A percentile compares a stretch with the other conserved stretches of the same genome.
These are phyloP conservation scores for Saposhnikovia divaricata DNA, from an alignment of 129 eudicot species.

Conservation along the genomic window DNA sequence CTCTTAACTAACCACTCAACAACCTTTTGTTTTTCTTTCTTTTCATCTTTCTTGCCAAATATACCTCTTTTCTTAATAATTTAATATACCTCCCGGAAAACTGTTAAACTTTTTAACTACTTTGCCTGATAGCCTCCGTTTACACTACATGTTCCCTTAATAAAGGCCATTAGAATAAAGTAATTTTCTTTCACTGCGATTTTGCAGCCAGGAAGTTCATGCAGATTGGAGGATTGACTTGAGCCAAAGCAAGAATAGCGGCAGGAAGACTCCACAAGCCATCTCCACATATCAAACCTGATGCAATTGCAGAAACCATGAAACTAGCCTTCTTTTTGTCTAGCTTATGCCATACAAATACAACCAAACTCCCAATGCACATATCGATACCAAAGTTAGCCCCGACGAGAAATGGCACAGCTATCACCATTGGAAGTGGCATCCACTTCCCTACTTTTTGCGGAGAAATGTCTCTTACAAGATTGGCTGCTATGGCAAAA, in stretches of 20 bases:
- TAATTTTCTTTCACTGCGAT: neutral
- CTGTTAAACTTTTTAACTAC: neutral
- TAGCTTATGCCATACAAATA: conserved; percentile 16
- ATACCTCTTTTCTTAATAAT: neutral
- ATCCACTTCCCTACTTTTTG: conserved; percentile 19
- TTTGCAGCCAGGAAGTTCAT: conserved; percentile 18
- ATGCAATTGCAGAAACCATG: conserved; percentile 31
- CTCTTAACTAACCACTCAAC: neutral
- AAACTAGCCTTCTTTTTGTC: conserved; percentile 14
- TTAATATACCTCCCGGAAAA: neutral
- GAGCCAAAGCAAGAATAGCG: conserved; percentile 23
- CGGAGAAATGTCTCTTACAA: conserved; percentile 15
- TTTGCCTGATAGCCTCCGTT: neutral
- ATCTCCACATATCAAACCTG: conserved; percentile 29
- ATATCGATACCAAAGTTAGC: conserved; percentile 32
- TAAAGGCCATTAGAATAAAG: neutral
- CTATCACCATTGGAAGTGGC: conserved; percentile 34
- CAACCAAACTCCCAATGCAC: conserved; percentile 28
- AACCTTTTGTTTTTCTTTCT: neutral
- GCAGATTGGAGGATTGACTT: conserved; percentile 27
- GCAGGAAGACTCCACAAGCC: conserved; percentile 30
- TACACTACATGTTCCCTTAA: neutral
- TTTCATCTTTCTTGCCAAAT: neutral
- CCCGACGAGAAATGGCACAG: conserved; percentile 32
- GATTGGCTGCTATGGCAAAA: conserved; percentile 20